phyloP scores from a whole-genome alignment of 192 early-diverging fungal species.

The Linnemannia exigua region DNA sequence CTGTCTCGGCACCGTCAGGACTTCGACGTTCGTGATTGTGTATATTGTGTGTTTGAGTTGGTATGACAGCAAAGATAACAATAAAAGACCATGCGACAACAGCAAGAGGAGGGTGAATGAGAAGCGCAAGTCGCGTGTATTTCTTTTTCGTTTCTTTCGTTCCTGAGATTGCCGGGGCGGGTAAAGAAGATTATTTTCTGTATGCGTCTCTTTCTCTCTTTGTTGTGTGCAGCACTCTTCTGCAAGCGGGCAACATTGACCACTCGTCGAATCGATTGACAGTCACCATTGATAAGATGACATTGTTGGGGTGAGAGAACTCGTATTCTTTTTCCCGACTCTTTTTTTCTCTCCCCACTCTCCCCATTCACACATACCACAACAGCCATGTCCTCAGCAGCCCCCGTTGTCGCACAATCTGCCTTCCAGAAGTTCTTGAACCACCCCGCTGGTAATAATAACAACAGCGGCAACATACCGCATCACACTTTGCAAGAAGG shows the following conservation, averaged over 20 bases:
- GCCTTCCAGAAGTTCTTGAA: constrained; percentile 82
- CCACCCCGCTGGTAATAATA: constrained; percentile 70
- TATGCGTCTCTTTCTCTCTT: constrained; percentile 38
- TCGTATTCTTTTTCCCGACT: constrained; percentile 3
- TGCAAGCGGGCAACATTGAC: neutral
- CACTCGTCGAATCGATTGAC: neutral
- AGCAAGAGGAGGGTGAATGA: neutral
- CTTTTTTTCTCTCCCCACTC: constrained; percentile 1
- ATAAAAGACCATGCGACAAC: neutral
- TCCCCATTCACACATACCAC: neutral
- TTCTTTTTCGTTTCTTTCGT: neutral
- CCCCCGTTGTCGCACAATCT: constrained; percentile 61
- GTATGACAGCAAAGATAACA: neutral
- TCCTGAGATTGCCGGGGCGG: constrained; percentile 1
- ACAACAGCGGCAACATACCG: neutral
- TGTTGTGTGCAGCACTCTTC: constrained; percentile 15
- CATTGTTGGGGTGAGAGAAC: neutral
- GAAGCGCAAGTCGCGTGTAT: neutral
- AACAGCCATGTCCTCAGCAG: constrained; percentile 49
- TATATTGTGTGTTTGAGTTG: neutral
- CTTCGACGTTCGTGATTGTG: constrained; percentile 4
- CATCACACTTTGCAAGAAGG: neutral
- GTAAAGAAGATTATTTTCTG: constrained; percentile 11
- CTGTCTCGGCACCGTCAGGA: constrained; percentile 11
- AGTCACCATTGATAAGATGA: constrained; percentile 2